Percentiles rank a stretch among this genome's conserved stretches.
Conservation (phyloP, 345 rosid species). For the Aquilaria yunnanensis region DNA sequence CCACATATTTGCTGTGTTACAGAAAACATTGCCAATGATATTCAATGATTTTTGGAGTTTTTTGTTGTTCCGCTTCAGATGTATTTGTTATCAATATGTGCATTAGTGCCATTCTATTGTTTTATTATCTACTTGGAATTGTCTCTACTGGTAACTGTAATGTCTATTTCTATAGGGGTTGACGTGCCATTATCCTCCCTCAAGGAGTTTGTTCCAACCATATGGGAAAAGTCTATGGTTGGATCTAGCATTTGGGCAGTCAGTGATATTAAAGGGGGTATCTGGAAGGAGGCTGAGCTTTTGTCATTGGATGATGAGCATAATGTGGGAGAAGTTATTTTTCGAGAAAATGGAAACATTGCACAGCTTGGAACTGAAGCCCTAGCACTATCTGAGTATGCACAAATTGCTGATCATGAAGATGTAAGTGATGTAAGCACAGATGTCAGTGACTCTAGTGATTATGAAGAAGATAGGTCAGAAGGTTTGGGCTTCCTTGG, state of each 20-base stretch:
- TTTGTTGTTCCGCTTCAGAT: too few species aligned
- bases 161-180: conserved; percentile 42
- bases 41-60: too few species aligned
- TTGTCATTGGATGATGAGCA: conserved; percentile 80
- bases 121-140: not conserved
- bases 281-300: conserved; percentile 89
- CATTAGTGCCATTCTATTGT: too few species aligned
- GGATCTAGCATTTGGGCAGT: conserved; percentile 83
- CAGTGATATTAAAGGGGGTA: conserved; percentile 42
- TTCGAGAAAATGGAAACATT: conserved; percentile 61
- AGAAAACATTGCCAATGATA: too few species aligned
- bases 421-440: conserved; percentile 55
- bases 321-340: conserved; percentile 60
- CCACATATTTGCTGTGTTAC: too few species aligned
- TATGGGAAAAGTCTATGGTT: conserved; percentile 70
- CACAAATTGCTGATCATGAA: conserved; percentile 44
- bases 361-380: conserved; percentile 52
- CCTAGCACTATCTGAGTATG: conserved; percentile 54
- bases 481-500: conserved; percentile 71
- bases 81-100: too few species aligned
- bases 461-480: conserved; percentile 47
- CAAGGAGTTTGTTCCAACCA: conserved; percentile 53
- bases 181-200: conserved; percentile 72
- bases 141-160: conserved; percentile 13
- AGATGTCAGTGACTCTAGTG: conserved; percentile 51